A percentile compares a stretch with the other conserved stretches of the same genome.
phyloP scores from a whole-genome alignment of 495 filamentous ascomycete genomes.

The Podospora didyma region DNA sequence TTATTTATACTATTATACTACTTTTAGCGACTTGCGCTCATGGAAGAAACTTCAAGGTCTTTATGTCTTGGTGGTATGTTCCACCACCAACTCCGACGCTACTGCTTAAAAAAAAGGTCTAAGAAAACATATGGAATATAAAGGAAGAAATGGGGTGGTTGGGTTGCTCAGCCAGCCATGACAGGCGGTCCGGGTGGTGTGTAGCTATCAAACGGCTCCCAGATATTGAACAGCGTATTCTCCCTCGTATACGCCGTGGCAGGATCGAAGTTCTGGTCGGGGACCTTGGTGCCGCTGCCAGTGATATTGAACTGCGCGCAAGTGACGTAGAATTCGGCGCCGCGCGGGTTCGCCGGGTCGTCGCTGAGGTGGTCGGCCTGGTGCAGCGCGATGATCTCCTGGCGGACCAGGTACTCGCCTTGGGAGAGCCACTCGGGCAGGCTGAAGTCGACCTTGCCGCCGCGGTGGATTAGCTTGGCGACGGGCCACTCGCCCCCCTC shows the following conservation, averaged over 20 bases:
- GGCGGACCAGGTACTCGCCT: conserved; percentile 38
- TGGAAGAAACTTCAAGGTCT: no score
- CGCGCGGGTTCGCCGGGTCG: conserved; percentile 28
- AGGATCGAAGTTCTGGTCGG: conserved; percentile 26
- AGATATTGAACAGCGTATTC: conserved; percentile 36
- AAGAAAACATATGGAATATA: no score
- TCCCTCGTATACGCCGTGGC: conserved; percentile 26
- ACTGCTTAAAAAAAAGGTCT: no score
- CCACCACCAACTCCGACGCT: no score
- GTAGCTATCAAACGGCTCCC: conserved; percentile 15
- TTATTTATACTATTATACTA: no score
- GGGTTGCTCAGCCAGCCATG: not conserved
- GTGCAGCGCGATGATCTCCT: conserved; percentile 21
- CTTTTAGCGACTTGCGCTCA: no score
- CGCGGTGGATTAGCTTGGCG: conserved; percentile 37
- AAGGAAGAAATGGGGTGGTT: not conserved
- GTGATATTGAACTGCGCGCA: conserved; percentile 40
- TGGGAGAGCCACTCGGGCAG: conserved; percentile 28
- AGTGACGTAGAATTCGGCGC: conserved; percentile 35
- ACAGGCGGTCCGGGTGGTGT: conserved; percentile 9
- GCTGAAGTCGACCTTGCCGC: conserved; percentile 42
- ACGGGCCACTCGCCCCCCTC: conserved; percentile 35
- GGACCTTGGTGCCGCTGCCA: conserved; percentile 27
- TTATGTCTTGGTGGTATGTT: no score
- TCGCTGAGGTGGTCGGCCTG: conserved; percentile 31